Evolutionary conservation across 495 filamentous ascomycete genomes (phyloP), one percentile per base, ranked within the genome.

Genomic region (Aspergillus leporis): DNA sequence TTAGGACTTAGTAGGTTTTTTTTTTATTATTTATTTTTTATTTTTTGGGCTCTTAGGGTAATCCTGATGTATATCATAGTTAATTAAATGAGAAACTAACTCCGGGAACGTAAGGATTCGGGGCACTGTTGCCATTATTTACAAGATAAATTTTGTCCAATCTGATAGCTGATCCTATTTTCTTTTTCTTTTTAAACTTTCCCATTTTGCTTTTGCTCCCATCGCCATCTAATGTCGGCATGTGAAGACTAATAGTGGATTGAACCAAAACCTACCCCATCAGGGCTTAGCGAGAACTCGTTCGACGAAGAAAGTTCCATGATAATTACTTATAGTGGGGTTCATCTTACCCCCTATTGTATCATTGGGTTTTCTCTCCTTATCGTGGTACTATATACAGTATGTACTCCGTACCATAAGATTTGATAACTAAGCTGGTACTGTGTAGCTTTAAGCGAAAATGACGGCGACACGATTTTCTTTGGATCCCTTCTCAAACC

Each of bases 271-370:
- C 13, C 22, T 12, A 38, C 38, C 36, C 25, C 53, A 40, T 45
- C 53, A 46, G 36, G 40, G 51, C 51, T 53, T 53, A 53, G 51
- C 51, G 38, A 40, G 31, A 53, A 53, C 34, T 53, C 3, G 51
- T 23, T 23, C 19, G 22, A 53, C 32, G 19, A 40, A 53, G 51
- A 53, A 36, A 13, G 28, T 38, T 53, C 51, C 51, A 53, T 53
- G 51, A 40, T 52, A 52, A 34, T 31, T 52, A 19, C 13, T 13
- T 23, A 40, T 25, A 23, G 31, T 53, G 51, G 51, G 34, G 51
- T 13, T 40, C 7, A 14, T 23, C 51, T 41, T 40, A 36, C 32
- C 32, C n/a, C 19, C 32, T 53, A 40, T 53, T 53, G 43, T 22
- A 47, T 47, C 43, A 23, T 47, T 47, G 21, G 19, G 12, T 7